Percentiles rank a stretch among this genome's conserved stretches.
Evolutionary conservation across 176 grass and related monocot species (phyloP).

Genomic region (Zoysia pacifica): DNA sequence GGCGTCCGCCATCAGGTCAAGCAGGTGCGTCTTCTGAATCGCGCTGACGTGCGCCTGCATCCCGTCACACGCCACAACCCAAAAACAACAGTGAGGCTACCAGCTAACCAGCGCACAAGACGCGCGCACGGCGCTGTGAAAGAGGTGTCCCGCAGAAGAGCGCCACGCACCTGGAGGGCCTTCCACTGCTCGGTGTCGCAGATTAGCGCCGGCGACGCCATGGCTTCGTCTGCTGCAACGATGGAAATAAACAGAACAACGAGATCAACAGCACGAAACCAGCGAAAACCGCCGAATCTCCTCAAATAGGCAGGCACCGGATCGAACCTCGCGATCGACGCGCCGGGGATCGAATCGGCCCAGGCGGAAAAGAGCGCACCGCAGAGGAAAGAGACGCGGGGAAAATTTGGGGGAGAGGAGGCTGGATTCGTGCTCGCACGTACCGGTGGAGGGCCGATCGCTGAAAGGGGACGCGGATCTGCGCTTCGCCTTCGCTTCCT

Average conservation of each 20-base stretch:
- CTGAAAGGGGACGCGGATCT: constrained; percentile 3
- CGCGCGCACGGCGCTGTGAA: not conserved
- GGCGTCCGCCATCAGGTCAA: constrained; percentile 76
- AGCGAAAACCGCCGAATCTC: not conserved
- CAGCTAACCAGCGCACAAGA: constrained; percentile 11
- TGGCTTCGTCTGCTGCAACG: constrained; percentile 32
- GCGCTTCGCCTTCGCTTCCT: constrained; percentile 21
- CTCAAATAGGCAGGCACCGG: not conserved
- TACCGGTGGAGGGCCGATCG: not conserved
- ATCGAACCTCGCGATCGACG: constrained; percentile 1
- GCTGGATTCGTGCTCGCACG: not conserved
- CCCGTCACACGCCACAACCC: not conserved
- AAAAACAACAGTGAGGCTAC: constrained; percentile 23
- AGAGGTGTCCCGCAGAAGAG: not conserved
- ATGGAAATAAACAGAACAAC: not conserved
- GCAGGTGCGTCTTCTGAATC: constrained; percentile 77
- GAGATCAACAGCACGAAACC: not conserved
- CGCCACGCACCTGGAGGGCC: constrained; percentile 56
- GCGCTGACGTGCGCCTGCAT: constrained; percentile 64
- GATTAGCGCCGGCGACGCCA: constrained; percentile 75
- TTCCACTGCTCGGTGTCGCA: constrained; percentile 79
- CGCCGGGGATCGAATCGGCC: not conserved
- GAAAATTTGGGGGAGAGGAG: not conserved
- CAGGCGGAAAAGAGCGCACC: not conserved
- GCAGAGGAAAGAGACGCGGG: not conserved